These are phyloP conservation scores for Aureobasidium sp. DNA, from an alignment of 2,329 filamentous ascomycete species.

Conservation along the genomic window DNA sequence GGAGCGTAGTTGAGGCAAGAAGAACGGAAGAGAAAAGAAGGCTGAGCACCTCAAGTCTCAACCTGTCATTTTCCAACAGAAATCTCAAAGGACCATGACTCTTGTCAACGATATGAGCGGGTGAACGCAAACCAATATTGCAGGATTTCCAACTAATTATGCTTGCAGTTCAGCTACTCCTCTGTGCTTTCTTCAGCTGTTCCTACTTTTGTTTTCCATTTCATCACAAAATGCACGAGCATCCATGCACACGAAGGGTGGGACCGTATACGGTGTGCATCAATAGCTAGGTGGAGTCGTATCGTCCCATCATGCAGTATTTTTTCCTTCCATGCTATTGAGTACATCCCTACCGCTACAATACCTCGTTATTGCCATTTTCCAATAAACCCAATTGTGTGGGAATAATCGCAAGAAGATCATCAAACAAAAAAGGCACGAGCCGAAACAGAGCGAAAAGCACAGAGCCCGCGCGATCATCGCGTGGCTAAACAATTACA, in stretches of 20 bases:
- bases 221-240: not conserved
- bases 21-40: not conserved
- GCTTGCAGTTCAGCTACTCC: not conserved
- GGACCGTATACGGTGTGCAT: not conserved
- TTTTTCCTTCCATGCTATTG: not conserved
- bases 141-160: not conserved
- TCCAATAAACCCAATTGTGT: slow-evolving; percentile 9
- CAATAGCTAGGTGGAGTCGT: not conserved
- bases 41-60: not conserved
- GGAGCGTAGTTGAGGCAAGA: not conserved
- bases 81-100: not conserved
- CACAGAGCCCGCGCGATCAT: slow-evolving; percentile 7
- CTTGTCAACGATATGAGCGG: not conserved
- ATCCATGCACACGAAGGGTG: slow-evolving; percentile 5
- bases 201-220: not conserved
- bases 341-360: not conserved
- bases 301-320: not conserved
- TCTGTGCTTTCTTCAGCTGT: not conserved
- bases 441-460: not conserved
- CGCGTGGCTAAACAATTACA: not conserved
- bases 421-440: not conserved
- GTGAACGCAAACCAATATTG: not conserved
- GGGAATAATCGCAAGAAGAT: slow-evolving; percentile 4
- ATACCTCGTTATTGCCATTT: not conserved
- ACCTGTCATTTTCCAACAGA: not conserved